These are phyloP conservation scores for Persicaria tinctoria DNA, from an alignment of 148 eudicot genomes.

Conservation along the genomic window DNA sequence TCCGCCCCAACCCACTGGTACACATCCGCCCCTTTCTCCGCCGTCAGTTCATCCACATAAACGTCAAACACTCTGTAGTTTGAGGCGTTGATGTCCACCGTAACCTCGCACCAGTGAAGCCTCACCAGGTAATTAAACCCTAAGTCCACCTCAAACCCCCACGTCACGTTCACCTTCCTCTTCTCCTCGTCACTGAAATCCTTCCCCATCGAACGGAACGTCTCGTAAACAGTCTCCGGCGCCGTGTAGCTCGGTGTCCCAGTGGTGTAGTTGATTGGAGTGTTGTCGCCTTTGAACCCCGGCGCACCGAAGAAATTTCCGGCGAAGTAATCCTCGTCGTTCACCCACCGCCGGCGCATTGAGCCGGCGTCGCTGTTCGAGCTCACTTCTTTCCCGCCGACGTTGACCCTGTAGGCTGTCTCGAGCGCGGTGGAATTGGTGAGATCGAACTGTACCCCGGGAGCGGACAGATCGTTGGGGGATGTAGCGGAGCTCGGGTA, in stretches of 20 bases:
- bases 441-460: background rate
- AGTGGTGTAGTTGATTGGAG: background rate
- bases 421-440: background rate
- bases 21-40: constrained; percentile 4
- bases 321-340: background rate
- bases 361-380: background rate
- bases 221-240: background rate
- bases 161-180: constrained; percentile 3
- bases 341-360: background rate
- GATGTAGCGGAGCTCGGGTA: background rate
- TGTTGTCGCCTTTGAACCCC: background rate
- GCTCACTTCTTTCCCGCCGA: background rate
- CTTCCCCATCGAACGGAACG: constrained; percentile 4
- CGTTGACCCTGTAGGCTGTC: constrained; percentile 8
- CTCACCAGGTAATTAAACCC: constrained; percentile 5
- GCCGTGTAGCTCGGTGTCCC: constrained; percentile 3
- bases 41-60: background rate
- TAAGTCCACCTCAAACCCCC: constrained; percentile 1
- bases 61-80: constrained; percentile 6
- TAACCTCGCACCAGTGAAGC: constrained; percentile 9
- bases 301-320: background rate
- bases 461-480: background rate
- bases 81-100: background rate
- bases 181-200: background rate
- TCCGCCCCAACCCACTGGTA: constrained; percentile 2